A percentile compares a stretch with the other conserved stretches of the same genome.
phyloP scores from a whole-genome alignment of 1,284 basidiomycete genomes.

The Retiboletus fuscus region DNA sequence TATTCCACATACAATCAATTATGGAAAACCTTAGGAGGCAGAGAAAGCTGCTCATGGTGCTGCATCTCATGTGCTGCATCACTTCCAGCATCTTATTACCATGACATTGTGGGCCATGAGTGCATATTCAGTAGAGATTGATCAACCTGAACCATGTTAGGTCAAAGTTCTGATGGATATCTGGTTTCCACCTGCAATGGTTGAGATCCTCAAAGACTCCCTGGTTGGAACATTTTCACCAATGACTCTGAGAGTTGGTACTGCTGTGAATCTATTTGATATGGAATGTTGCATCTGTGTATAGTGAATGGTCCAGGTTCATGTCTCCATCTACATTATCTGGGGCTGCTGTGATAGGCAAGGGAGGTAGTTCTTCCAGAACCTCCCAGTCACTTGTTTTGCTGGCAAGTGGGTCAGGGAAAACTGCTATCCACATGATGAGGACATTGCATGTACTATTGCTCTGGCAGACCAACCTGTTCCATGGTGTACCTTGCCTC shows the following conservation, averaged over 20 bases:
- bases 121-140: neutral
- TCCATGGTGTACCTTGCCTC: too few relatives aligned
- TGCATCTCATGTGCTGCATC: neutral
- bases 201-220: constrained; percentile 20
- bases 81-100: constrained; percentile 20
- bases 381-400: neutral
- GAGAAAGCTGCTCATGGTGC: constrained; percentile 13
- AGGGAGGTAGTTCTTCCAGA: neutral
- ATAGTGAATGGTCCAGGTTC: constrained; percentile 3
- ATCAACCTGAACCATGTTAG: neutral
- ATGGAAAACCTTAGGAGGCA: neutral
- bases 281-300: neutral
- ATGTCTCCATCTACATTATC: constrained; percentile 17
- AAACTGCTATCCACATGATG: neutral
- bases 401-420: too few relatives aligned
- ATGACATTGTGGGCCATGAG: constrained; percentile 15
- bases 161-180: constrained; percentile 6
- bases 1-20: neutral
- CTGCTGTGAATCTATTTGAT: neutral
- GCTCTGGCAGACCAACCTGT: too few relatives aligned
- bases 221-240: constrained; percentile 11
- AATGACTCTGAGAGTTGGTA: neutral
- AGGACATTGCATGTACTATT: too few relatives aligned
- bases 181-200: constrained; percentile 14
- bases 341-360: neutral